Base-by-base conservation (phyloP, 78 protist genomes). In the Dictyostelium citrinum region DNA sequence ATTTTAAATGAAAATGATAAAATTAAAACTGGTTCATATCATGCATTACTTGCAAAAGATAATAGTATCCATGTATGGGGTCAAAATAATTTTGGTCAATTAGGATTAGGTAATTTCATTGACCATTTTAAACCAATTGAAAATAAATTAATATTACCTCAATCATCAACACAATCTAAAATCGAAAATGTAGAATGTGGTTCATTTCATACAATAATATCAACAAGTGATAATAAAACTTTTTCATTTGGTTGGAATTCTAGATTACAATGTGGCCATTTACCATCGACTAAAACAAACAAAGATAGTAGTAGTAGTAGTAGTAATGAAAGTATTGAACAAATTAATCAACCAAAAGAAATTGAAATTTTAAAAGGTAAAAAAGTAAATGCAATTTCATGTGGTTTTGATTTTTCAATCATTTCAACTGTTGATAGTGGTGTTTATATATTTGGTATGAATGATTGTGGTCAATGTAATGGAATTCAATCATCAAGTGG, bases 181-280 rank as follows among this genome's bases (percentile, higher is more conserved):
- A 75, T 84, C n/a, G 51, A 35, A 20, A 24, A 37, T 24, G 24
- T 22, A 11, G 76, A 43, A 37, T 55, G 80, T 61, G 92, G 92
- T 45, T 75, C 83, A 61, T 86, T 45, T 86, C 92, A 86, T 86
- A 27, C 79, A 58, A 31, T 86, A 55, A 55, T 86, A 17, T 55
- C 83, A 60, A 71, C 80, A 9, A 6, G 43, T 11, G 79, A 86
- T 11, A 22, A 61, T 20, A 77, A 77, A 16, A 86, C 92, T 9
- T 86, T 77, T 77, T 35, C 84, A 61, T 86, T 86, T 61, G 92
- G 92, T 86, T 35, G 92, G 75, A 77, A 74, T 80, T 22, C 60
- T 20, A 80, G 82, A 86, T 35, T 82, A 17, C 92, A 86, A 77
- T 45, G 80, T 11, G 92, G 92, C 2, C 74, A 74, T 37, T 6